Conservation (phyloP, 75 land plant species). For the Isoetes taiwanensis region DNA sequence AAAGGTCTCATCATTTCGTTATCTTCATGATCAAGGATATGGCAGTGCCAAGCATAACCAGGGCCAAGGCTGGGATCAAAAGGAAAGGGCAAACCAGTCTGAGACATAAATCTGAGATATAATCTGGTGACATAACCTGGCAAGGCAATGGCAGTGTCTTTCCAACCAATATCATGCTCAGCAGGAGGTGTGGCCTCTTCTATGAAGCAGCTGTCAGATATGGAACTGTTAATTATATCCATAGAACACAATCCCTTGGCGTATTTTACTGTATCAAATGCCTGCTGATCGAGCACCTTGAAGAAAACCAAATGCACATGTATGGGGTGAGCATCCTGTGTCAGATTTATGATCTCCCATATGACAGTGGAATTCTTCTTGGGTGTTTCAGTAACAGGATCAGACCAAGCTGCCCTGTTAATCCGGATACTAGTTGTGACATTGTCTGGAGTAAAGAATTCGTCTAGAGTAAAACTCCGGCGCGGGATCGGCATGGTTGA, state of each 20-base stretch:
- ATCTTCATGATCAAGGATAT: slow-evolving; percentile 34
- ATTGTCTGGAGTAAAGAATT: too few relatives aligned
- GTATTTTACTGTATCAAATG: too few relatives aligned
- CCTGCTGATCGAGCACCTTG: slow-evolving; percentile 10
- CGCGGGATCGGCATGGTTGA: too few relatives aligned
- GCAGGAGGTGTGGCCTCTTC: neutral
- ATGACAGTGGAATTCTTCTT: slow-evolving; percentile 1
- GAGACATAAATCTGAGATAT: too few relatives aligned
- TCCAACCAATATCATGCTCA: slow-evolving; percentile 11
- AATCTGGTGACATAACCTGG: too few relatives aligned
- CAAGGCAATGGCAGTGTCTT: slow-evolving; percentile 18
- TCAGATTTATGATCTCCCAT: slow-evolving; percentile 12
- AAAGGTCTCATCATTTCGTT: slow-evolving; percentile 36
- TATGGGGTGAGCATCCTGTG: slow-evolving; percentile 19
- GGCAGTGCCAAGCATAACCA: slow-evolving; percentile 7
- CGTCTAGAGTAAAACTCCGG: too few relatives aligned
- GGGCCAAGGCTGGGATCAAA: too few relatives aligned
- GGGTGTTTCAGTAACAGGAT: slow-evolving; percentile 6
- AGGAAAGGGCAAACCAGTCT: too few relatives aligned
- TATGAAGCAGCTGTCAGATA: slow-evolving; percentile 5
- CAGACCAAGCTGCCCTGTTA: too few relatives aligned
- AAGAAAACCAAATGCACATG: slow-evolving; percentile 19
- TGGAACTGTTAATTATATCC: too few relatives aligned
- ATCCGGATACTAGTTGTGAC: too few relatives aligned
- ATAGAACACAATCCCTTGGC: too few relatives aligned